A percentile compares a stretch with the other conserved stretches of the same genome.
These are phyloP conservation scores for Thermochaetoides thermophila DNA, from an alignment of 495 filamentous ascomycete species.

Conservation along the genomic window DNA sequence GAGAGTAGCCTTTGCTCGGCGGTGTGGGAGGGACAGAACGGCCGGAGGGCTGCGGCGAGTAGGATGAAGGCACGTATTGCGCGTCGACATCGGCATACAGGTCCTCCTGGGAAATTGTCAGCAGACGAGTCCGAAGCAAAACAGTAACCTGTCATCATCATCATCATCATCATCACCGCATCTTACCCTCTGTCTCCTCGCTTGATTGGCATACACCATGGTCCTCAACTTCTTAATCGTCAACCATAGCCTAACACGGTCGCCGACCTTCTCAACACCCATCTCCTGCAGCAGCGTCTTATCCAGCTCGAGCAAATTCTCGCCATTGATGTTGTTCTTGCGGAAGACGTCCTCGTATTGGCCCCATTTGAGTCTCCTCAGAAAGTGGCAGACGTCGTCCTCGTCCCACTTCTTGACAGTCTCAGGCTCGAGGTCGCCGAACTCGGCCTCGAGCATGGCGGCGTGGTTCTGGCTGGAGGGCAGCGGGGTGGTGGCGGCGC, in stretches of 20 bases:
- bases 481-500: constrained; percentile 39
- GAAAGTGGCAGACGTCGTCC: constrained; percentile 76
- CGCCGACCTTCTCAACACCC: constrained; percentile 95
- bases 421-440: constrained; percentile 55
- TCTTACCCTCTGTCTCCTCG: constrained; percentile 72
- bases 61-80: constrained; percentile 49
- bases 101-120: constrained; percentile 33
- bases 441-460: constrained; percentile 89
- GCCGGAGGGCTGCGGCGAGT: constrained; percentile 38
- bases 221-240: constrained; percentile 85
- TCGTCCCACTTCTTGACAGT: constrained; percentile 74
- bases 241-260: constrained; percentile 85
- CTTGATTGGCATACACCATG: constrained; percentile 67
- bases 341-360: constrained; percentile 89
- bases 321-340: constrained; percentile 90
- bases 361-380: constrained; percentile 74
- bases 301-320: constrained; percentile 92
- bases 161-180: constrained; percentile 3
- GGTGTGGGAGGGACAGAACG: constrained; percentile 35
- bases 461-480: constrained; percentile 55
- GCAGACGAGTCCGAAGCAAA: constrained; percentile 2
- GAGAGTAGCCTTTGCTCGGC: constrained; percentile 60
- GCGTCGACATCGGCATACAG: constrained; percentile 55
- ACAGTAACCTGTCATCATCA: no score
- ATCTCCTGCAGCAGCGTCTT: constrained; percentile 93